Conservation (phyloP, 1,139 yeast species). For the Pichia sp. region DNA sequence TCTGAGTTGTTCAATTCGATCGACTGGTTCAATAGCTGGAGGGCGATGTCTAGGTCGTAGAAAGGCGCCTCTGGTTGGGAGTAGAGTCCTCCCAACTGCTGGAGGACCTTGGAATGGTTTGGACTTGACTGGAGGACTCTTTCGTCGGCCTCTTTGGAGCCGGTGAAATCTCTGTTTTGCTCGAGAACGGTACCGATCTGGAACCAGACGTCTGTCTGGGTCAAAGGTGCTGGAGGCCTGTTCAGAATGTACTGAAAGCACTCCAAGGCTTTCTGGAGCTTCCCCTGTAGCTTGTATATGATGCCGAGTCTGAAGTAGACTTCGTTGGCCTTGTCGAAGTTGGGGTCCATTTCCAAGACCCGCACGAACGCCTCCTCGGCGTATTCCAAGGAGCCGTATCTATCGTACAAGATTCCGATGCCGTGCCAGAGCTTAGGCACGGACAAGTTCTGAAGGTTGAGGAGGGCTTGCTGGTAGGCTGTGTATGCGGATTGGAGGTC, state of each 20-base stretch:
- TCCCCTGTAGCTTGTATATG: conserved; percentile 91
- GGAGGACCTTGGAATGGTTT: conserved; percentile 90
- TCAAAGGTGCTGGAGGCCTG: conserved; percentile 91
- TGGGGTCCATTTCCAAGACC: conserved; percentile 91
- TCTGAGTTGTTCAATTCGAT: conserved; percentile 85
- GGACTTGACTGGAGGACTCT: conserved; percentile 86
- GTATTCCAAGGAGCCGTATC: conserved; percentile 92
- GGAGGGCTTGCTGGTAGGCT: conserved; percentile 93
- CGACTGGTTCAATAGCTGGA: conserved; percentile 76
- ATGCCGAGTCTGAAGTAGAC: conserved; percentile 96
- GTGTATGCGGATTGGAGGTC: conserved; percentile 93
- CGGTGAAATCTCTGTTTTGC: conserved; percentile 85
- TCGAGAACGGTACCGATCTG: conserved; percentile 95
- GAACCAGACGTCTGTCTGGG: conserved; percentile 97
- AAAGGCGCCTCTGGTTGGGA: conserved; percentile 72
- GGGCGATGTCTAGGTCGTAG: conserved; percentile 79
- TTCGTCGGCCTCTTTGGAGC: conserved; percentile 94
- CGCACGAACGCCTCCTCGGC: conserved; percentile 98
- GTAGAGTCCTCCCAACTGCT: conserved; percentile 91
- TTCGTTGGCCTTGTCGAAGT: conserved; percentile 93
- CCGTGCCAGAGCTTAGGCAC: conserved; percentile 99
- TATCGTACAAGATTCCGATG: conserved; percentile 89
- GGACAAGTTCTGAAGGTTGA: conserved; percentile 86
- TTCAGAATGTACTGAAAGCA: conserved; percentile 88
- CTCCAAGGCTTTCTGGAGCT: conserved; percentile 80